These are phyloP conservation scores for Hyphodiscus sp. DNA, from an alignment of 2,329 filamentous ascomycete genomes.

Conservation along the genomic window DNA sequence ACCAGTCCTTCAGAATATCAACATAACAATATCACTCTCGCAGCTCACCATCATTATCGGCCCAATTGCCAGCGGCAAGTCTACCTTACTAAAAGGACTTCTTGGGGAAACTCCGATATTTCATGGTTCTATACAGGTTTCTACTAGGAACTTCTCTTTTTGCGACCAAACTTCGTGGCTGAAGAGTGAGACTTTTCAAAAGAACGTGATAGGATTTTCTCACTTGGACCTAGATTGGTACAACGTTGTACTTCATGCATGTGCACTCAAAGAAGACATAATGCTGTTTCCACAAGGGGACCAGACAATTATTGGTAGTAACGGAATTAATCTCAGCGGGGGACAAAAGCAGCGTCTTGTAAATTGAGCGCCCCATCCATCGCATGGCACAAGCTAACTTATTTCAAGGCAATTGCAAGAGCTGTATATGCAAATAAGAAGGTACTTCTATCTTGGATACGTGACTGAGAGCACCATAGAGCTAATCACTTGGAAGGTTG, in stretches of 20 bases:
- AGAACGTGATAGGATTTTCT: conserved; percentile 33
- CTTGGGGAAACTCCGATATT: conserved; percentile 18
- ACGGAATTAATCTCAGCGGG: conserved; percentile 28
- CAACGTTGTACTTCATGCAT: conserved; percentile 19
- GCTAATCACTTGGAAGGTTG: not conserved
- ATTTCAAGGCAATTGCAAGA: conserved; percentile 17
- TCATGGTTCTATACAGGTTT: conserved; percentile 11
- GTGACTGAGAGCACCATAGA: no score
- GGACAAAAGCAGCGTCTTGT: conserved; percentile 13
- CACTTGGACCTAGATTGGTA: conserved; percentile 26
- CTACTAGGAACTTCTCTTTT: conserved; percentile 29
- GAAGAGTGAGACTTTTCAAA: conserved; percentile 34
- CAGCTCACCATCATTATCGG: conserved; percentile 25
- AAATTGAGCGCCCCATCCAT: not conserved
- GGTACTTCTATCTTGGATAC: no score
- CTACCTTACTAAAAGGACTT: conserved; percentile 23
- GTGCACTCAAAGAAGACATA: conserved; percentile 21
- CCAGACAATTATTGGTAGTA: conserved; percentile 24
- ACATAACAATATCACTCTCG: conserved; percentile 6
- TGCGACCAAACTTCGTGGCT: conserved; percentile 41
- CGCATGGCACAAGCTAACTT: not conserved
- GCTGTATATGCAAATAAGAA: conserved; percentile 6
- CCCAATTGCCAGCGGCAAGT: conserved; percentile 29
- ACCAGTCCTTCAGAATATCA: conserved; percentile 9
- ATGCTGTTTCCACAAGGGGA: conserved; percentile 24